phyloP scores from a whole-genome alignment of 257 asterid species.

The Mitragyna speciosa region DNA sequence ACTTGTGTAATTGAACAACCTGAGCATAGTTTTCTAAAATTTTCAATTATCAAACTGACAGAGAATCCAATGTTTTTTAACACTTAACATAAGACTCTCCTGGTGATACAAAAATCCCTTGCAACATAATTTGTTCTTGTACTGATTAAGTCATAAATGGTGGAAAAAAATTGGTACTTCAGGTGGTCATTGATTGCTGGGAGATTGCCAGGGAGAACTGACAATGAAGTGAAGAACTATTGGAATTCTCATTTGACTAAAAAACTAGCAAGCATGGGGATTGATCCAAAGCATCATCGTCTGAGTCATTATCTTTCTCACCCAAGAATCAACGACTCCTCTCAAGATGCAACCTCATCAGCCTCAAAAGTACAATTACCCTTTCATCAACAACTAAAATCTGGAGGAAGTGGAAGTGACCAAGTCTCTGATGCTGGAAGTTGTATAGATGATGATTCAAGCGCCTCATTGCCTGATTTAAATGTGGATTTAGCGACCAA shows the following conservation, averaged over 20 bases:
- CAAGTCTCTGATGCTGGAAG: conserved; percentile 18
- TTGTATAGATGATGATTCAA: conserved; percentile 4
- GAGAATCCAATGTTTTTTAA: neutral
- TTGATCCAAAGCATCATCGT: conserved; percentile 26
- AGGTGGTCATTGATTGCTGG: conserved; percentile 34
- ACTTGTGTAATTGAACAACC: too few relatives aligned
- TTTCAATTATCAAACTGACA: neutral
- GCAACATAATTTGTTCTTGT: neutral
- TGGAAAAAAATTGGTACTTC: neutral
- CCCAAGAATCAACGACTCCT: neutral
- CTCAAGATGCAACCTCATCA: conserved; percentile 5
- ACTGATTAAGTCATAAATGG: neutral
- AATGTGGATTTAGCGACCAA: neutral
- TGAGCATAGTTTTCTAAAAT: too few relatives aligned
- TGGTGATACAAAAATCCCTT: neutral
- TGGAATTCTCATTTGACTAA: conserved; percentile 30
- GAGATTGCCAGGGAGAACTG: conserved; percentile 28
- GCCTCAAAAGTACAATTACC: neutral
- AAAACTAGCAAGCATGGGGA: conserved; percentile 29
- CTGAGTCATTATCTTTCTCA: neutral
- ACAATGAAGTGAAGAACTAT: conserved; percentile 33
- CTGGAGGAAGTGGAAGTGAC: neutral
- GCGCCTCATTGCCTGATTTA: neutral
- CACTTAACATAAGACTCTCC: neutral
- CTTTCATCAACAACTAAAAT: neutral